Percentiles rank a stretch among this genome's conserved stretches.
phyloP scores from a whole-genome alignment of 129 eudicot species.

The Helianthus annuus region DNA sequence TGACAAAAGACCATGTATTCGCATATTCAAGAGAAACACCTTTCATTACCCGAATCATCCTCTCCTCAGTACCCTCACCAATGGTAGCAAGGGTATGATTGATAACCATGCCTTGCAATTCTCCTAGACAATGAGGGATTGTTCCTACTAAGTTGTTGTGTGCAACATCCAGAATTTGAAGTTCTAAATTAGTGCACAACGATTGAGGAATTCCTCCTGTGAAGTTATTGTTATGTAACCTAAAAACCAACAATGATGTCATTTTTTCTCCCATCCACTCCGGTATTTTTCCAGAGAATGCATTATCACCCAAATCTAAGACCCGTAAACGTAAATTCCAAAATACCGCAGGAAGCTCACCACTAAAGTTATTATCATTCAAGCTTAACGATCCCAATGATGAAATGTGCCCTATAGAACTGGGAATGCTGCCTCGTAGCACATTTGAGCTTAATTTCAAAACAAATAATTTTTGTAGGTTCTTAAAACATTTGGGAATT shows the following conservation, averaged over 20 bases:
- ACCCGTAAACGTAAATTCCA: background rate
- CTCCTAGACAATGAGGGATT: conserved; percentile 14
- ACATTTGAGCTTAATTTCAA: background rate
- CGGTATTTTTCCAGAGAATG: background rate
- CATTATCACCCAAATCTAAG: conserved; percentile 30
- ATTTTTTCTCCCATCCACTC: conserved; percentile 12
- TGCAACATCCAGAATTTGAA: conserved; percentile 21
- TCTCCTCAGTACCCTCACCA: too few species aligned
- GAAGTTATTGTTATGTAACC: conserved; percentile 13
- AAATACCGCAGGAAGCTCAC: conserved; percentile 5
- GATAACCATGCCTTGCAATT: background rate
- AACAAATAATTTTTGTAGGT: background rate
- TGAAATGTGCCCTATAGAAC: background rate
- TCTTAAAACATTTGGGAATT: background rate
- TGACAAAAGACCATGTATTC: background rate
- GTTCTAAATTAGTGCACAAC: background rate
- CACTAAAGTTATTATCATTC: conserved; percentile 22
- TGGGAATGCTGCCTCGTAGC: background rate
- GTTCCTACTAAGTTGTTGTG: conserved; percentile 8
- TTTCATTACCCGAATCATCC: background rate
- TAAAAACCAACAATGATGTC: background rate
- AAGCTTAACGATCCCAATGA: background rate
- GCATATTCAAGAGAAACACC: conserved; percentile 3
- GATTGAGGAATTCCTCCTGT: conserved; percentile 11
- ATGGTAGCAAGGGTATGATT: too few species aligned